Conservation (phyloP, 805 yeast species). For the Metschnikowia dekortorum region DNA sequence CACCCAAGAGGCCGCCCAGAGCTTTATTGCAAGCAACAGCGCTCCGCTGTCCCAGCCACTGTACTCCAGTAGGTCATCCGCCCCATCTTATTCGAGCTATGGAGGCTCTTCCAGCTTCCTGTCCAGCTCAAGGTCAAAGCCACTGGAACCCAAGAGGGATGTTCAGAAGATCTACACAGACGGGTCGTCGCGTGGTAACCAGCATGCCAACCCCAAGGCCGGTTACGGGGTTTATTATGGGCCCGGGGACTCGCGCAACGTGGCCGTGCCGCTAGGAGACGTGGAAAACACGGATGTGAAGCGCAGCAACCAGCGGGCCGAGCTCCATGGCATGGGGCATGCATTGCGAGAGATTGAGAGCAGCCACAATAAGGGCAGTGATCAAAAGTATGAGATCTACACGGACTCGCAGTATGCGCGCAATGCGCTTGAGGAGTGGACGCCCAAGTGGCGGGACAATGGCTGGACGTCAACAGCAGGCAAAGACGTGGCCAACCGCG, state of each 20-base stretch:
- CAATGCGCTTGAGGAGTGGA: slow-evolving; percentile 56
- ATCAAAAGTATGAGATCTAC: slow-evolving; percentile 36
- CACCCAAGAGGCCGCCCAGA: slow-evolving; percentile 43
- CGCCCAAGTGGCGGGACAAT: slow-evolving; percentile 49
- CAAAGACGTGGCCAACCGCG: slow-evolving; percentile 46
- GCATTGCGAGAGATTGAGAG: slow-evolving; percentile 49
- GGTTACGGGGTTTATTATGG: slow-evolving; percentile 83
- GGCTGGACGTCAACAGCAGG: slow-evolving; percentile 50
- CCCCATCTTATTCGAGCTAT: background rate
- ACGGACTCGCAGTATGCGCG: slow-evolving; percentile 73
- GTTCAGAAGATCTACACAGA: slow-evolving; percentile 55
- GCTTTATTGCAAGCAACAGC: background rate
- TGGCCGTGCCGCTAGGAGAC: slow-evolving; percentile 46
- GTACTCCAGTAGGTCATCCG: background rate
- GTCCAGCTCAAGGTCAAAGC: no score
- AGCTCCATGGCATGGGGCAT: slow-evolving; percentile 58
- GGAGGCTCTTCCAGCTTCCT: background rate
- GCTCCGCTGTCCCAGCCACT: no score
- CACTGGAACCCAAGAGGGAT: no score
- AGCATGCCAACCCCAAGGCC: slow-evolving; percentile 35
- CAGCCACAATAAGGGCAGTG: slow-evolving; percentile 7
- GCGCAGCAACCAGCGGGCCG: slow-evolving; percentile 82
- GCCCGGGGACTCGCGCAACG: slow-evolving; percentile 47
- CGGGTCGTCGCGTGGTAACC: slow-evolving; percentile 70
- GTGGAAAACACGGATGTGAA: slow-evolving; percentile 16